phyloP scores from a whole-genome alignment of 2,329 filamentous ascomycete genomes.

The Aspergillus sp. region DNA sequence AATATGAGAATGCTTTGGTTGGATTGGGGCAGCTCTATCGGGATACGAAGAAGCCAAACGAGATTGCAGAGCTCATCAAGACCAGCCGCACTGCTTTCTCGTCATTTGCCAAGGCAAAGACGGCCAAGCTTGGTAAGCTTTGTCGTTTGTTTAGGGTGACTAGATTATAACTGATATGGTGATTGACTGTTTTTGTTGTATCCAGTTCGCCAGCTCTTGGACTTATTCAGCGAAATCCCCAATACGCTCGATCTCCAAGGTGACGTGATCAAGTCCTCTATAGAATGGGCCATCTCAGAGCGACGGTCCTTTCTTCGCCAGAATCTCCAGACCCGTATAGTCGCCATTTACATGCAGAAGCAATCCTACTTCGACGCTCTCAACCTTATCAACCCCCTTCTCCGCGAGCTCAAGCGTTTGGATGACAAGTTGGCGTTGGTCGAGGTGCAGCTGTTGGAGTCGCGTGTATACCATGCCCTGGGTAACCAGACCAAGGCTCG shows the following conservation, averaged over 20 bases:
- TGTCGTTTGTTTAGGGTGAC: background rate
- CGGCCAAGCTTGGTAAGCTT: slow-evolving; percentile 80
- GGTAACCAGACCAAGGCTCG: slow-evolving; percentile 95
- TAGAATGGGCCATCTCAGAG: slow-evolving; percentile 96
- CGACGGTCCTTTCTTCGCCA: slow-evolving; percentile 93
- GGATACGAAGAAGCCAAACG: slow-evolving; percentile 68
- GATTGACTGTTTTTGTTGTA: slow-evolving; percentile 1
- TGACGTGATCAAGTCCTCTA: slow-evolving; percentile 93
- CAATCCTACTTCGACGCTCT: slow-evolving; percentile 96
- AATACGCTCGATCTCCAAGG: slow-evolving; percentile 93
- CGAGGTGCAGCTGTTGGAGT: slow-evolving; percentile 95
- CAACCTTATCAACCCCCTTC: slow-evolving; percentile 88
- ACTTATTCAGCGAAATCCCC: slow-evolving; percentile 88
- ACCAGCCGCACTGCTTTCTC: slow-evolving; percentile 86
- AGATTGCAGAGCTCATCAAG: slow-evolving; percentile 81
- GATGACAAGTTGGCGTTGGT: slow-evolving; percentile 98
- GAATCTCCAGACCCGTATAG: slow-evolving; percentile 93
- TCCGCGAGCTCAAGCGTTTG: slow-evolving; percentile 93
- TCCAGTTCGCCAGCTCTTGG: slow-evolving; percentile 87
- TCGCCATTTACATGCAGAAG: slow-evolving; percentile 91
- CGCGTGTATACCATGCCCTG: slow-evolving; percentile 90
- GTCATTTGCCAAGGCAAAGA: slow-evolving; percentile 97
- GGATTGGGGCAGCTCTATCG: slow-evolving; percentile 87
- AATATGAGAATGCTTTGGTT: slow-evolving; percentile 85
- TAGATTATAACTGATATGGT: background rate